Conservation (phyloP, 305 asterid species). For the Fraxinus xanthoxyloides region DNA sequence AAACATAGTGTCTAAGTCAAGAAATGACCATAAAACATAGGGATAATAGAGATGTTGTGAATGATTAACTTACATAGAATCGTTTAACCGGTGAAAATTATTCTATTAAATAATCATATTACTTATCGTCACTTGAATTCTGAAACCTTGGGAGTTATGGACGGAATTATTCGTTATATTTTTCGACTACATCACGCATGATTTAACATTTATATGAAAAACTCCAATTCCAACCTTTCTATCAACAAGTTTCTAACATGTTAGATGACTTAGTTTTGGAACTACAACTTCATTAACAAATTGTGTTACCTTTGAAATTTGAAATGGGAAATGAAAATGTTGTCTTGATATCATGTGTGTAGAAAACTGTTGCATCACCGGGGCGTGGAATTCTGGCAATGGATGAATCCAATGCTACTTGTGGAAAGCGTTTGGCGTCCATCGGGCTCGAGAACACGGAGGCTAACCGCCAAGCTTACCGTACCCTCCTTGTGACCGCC, state of each 20-base stretch:
- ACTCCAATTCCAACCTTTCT: not conserved
- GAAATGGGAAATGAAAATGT: not conserved
- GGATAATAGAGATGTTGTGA: not conserved
- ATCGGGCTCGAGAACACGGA: slow-evolving; percentile 62
- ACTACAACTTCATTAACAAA: not conserved
- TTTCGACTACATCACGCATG: not conserved
- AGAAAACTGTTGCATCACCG: slow-evolving; percentile 57
- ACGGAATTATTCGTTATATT: not conserved
- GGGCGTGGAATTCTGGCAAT: slow-evolving; percentile 58
- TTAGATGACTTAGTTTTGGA: not conserved
- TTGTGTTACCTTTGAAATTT: not conserved
- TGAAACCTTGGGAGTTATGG: not conserved
- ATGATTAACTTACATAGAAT: not conserved
- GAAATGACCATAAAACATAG: not conserved
- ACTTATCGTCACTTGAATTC: not conserved
- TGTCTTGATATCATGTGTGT: not conserved
- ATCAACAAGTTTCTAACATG: not conserved
- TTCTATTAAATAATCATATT: too few species aligned
- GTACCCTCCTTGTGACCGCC: slow-evolving; percentile 44
- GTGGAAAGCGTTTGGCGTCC: slow-evolving; percentile 59
- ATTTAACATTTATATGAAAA: not conserved
- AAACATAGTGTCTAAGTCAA: not conserved
- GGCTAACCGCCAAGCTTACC: slow-evolving; percentile 62
- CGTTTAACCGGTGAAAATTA: not conserved
- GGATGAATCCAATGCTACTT: slow-evolving; percentile 62